Conservation (phyloP, 768 basidiomycete genomes). For the Trametopsis cervina region DNA sequence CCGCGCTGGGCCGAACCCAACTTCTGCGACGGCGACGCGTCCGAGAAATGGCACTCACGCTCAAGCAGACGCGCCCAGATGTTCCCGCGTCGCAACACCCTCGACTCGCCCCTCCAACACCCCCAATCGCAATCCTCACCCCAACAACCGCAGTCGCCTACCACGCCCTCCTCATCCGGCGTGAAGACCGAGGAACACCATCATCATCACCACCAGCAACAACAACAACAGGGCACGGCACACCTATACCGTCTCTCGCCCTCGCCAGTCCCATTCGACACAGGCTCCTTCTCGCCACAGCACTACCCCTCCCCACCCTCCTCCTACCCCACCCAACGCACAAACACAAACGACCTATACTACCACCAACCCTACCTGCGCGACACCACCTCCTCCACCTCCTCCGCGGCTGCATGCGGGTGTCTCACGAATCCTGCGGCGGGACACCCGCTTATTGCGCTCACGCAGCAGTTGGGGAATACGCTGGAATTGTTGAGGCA, state of each 20-base stretch:
- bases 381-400: neutral
- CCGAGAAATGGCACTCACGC: constrained; percentile 83
- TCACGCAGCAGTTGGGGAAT: constrained; percentile 57
- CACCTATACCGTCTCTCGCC: constrained; percentile 67
- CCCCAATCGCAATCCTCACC: constrained; percentile 16
- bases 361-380: constrained; percentile 22
- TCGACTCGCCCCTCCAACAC: constrained; percentile 18
- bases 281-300: constrained; percentile 6
- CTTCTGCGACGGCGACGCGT: constrained; percentile 74
- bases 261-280: constrained; percentile 37
- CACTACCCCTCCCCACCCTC: constrained; percentile 19
- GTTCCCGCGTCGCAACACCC: neutral
- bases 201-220: constrained; percentile 33
- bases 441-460: constrained; percentile 49
- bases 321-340: neutral
- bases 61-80: constrained; percentile 55
- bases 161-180: constrained; percentile 10
- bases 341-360: constrained; percentile 12
- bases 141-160: constrained; percentile 6
- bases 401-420: constrained; percentile 34
- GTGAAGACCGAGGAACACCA: constrained; percentile 41
- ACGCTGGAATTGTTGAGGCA: constrained; percentile 52
- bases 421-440: constrained; percentile 60
- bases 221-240: constrained; percentile 22
- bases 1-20: constrained; percentile 79